Evolutionary conservation across 2,329 filamentous ascomycete genomes (phyloP).

Genomic region (Talaromyces sp.): DNA sequence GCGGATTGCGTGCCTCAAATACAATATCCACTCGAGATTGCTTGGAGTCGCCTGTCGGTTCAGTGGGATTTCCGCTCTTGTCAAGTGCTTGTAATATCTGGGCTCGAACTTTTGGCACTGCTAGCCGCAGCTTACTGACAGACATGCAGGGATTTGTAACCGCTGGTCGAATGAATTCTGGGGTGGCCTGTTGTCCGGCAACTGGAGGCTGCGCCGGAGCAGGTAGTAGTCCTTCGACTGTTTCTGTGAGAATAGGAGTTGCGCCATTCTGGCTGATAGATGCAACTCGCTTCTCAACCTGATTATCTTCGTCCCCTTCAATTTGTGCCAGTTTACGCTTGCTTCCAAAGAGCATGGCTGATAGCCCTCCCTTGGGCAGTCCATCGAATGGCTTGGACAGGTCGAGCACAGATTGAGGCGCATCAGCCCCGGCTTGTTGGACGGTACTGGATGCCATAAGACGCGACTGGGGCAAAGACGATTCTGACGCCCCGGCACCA

Average conservation of each 20-base stretch:
- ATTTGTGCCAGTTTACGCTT: slow-evolving; percentile 75
- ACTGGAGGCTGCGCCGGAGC: slow-evolving; percentile 59
- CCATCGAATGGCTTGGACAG: slow-evolving; percentile 92
- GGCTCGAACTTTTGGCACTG: slow-evolving; percentile 78
- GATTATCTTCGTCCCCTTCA: slow-evolving; percentile 69
- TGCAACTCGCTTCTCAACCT: slow-evolving; percentile 55
- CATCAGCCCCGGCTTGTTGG: slow-evolving; percentile 61
- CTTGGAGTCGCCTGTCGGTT: slow-evolving; percentile 32
- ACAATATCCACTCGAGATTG: slow-evolving; percentile 65
- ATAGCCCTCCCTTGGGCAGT: slow-evolving; percentile 80
- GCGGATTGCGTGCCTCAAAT: slow-evolving; percentile 83
- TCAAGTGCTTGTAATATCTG: slow-evolving; percentile 81
- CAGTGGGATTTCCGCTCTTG: slow-evolving; percentile 38
- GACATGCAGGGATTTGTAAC: slow-evolving; percentile 77
- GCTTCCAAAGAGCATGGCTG: slow-evolving; percentile 82
- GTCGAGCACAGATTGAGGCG: slow-evolving; percentile 78
- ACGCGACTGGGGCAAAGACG: slow-evolving; percentile 82
- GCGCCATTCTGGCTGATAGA: slow-evolving; percentile 61
- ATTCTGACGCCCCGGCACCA: slow-evolving; percentile 78
- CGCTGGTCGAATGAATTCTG: slow-evolving; percentile 82
- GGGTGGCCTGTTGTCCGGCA: slow-evolving; percentile 61
- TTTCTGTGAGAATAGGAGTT: slow-evolving; percentile 69
- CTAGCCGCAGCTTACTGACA: slow-evolving; percentile 77
- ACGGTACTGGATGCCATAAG: slow-evolving; percentile 70
- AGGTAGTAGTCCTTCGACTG: slow-evolving; percentile 70